phyloP scores from a whole-genome alignment of 768 basidiomycete genomes.

The Rhodosporidiobolus sp. region DNA sequence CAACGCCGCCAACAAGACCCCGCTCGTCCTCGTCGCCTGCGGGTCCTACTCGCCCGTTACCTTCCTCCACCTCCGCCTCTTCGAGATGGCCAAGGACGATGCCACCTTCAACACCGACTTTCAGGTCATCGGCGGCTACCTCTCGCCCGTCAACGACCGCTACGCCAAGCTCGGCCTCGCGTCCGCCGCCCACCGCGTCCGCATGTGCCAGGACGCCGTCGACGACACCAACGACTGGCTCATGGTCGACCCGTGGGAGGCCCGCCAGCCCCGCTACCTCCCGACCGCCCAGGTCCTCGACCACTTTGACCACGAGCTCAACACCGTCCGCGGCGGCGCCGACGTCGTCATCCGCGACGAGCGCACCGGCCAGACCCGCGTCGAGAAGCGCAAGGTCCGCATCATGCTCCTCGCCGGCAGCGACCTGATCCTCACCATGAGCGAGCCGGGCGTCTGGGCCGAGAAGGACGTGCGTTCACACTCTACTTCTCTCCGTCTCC shows the following conservation, averaged over 20 bases:
- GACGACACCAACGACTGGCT: slow-evolving; percentile 89
- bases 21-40: slow-evolving; percentile 92
- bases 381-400: slow-evolving; percentile 69
- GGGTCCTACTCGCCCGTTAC: slow-evolving; percentile 53
- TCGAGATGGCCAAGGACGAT: slow-evolving; percentile 99
- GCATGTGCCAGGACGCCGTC: slow-evolving; percentile 66
- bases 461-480: slow-evolving; percentile 74
- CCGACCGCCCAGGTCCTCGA: slow-evolving; percentile 95
- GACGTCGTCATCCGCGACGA: slow-evolving; percentile 29
- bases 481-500: background rate
- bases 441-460: slow-evolving; percentile 96
- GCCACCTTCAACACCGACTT: slow-evolving; percentile 85
- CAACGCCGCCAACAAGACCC: slow-evolving; percentile 53
- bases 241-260: slow-evolving; percentile 98
- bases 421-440: slow-evolving; percentile 95
- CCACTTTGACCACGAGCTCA: slow-evolving; percentile 94
- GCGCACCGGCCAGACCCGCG: slow-evolving; percentile 16
- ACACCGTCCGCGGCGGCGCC: slow-evolving; percentile 67
- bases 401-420: slow-evolving; percentile 97
- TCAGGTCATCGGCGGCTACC: slow-evolving; percentile 91
- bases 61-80: slow-evolving; percentile 67
- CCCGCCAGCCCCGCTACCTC: slow-evolving; percentile 80
- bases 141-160: slow-evolving; percentile 90
- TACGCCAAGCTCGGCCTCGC: slow-evolving; percentile 97
- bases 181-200: slow-evolving; percentile 78